Conservation (phyloP, 352 stramenopile genomes). For the Phytophthora pistaciae region DNA sequence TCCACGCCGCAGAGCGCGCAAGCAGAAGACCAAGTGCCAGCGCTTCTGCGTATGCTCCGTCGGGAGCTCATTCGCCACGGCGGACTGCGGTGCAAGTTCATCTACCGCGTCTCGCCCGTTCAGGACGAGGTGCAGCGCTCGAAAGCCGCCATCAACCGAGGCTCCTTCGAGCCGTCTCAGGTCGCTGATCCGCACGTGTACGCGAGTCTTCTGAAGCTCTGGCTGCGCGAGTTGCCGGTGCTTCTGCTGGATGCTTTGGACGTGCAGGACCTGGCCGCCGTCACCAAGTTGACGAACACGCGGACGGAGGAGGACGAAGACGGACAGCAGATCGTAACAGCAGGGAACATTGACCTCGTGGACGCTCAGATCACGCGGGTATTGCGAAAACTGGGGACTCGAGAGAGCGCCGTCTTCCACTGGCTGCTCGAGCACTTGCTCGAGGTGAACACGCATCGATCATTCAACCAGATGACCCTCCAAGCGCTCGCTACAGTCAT, state of each 20-base stretch:
- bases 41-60: conserved; percentile 60
- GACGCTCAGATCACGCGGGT: conserved; percentile 24
- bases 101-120: conserved; percentile 66
- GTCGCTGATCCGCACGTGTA: conserved; percentile 61
- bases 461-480: conserved; percentile 59
- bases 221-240: conserved; percentile 62
- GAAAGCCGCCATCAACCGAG: conserved; percentile 59
- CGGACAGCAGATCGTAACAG: conserved; percentile 13
- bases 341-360: conserved; percentile 23
- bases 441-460: conserved; percentile 48
- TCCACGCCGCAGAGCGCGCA: conserved; percentile 18
- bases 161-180: conserved; percentile 45
- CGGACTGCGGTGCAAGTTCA: conserved; percentile 57
- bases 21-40: conserved; percentile 47
- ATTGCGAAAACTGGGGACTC: conserved; percentile 35
- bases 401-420: conserved; percentile 53
- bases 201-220: conserved; percentile 71
- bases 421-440: conserved; percentile 80
- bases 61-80: conserved; percentile 58
- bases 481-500: conserved; percentile 65
- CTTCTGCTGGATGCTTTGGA: conserved; percentile 48
- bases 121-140: conserved; percentile 48
- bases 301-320: conserved; percentile 21
- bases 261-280: conserved; percentile 15
- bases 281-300: conserved; percentile 21